Conservation (phyloP, 306 rosid species). For the Castanea sativa region DNA sequence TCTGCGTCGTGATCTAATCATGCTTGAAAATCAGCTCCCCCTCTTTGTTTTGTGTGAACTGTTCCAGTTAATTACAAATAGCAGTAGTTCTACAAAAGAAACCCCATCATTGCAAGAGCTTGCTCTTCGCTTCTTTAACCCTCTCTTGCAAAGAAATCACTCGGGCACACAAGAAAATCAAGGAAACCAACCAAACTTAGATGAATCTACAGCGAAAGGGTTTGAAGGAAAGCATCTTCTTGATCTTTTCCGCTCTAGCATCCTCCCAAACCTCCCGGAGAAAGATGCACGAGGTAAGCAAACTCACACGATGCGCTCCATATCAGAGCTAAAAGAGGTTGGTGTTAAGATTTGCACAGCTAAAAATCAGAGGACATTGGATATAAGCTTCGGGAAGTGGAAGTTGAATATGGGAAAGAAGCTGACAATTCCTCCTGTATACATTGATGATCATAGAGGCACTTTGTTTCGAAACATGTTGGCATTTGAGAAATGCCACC, state of each 20-base stretch:
- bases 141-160: slow-evolving; percentile 20
- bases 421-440: slow-evolving; percentile 31
- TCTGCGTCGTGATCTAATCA: slow-evolving; percentile 33
- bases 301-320: slow-evolving; percentile 19
- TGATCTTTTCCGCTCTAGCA: slow-evolving; percentile 30
- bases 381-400: slow-evolving; percentile 23
- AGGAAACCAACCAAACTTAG: background rate
- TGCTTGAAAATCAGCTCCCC: slow-evolving; percentile 54
- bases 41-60: slow-evolving; percentile 30
- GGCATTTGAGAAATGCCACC: slow-evolving; percentile 49
- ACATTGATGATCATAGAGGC: slow-evolving; percentile 38
- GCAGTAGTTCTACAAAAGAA: background rate
- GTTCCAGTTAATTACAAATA: slow-evolving; percentile 21
- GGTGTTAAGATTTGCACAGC: slow-evolving; percentile 35
- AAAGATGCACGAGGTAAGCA: slow-evolving; percentile 5
- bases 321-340: slow-evolving; percentile 27
- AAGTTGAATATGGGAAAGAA: background rate
- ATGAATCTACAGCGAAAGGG: background rate
- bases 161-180: background rate
- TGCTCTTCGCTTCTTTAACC: slow-evolving; percentile 35
- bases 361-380: background rate
- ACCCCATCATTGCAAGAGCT: slow-evolving; percentile 11
- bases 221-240: slow-evolving; percentile 26
- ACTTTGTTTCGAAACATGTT: slow-evolving; percentile 43
- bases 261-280: slow-evolving; percentile 7